Evolutionary conservation across 1,139 yeast genomes (phyloP), one percentile per base, ranked within the genome.

Genomic region (Scheffersomyces quercinus): DNA sequence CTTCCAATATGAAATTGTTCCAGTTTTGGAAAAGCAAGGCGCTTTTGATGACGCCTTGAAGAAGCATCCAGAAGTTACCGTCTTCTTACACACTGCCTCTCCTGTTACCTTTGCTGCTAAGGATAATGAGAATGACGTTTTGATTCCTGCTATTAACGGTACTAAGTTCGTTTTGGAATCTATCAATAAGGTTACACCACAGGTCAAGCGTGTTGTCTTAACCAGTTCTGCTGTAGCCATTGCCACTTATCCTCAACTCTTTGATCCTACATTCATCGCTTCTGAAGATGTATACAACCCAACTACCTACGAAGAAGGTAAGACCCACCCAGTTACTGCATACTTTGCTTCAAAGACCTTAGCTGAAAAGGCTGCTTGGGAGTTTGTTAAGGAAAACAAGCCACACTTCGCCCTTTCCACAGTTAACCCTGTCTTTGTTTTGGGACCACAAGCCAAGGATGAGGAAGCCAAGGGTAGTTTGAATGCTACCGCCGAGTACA

Each of bases 401-500:
- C 60, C 58, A 1, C 35, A 39, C 34, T 58, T 58, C 43, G 37
- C 47, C 20, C 47, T 70, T 29, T 55, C 62, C 11, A 47, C 59
- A 10, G 59, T 69, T 20, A 59, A 59, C 36, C 59, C 59, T 4
- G 58, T 52, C 4, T 55, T 43, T 35, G 57, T 54, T 2, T 55
- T 55, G 30, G 59, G 59, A 1, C 59, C 59, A 5, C 59, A 55
- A 38, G 57, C 57, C 8, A 52, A 54, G 39, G 51, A 39, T 39
- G 50, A 51, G 9, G 60, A 54, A 30, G 64, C 53, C 9, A 55
- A 49, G 28, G 59, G 52, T 3, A 50, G 52, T 7, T 52, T 73
- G 44, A 70, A 69, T 46, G 54, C 66, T 0, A 70, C 79, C 1
- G 59, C 68, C 33, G 68, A 69, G 46, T 39, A 67, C 7, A 53